Conservation (phyloP, 2,329 filamentous ascomycete genomes). For the Akanthomyces uredinophilus region DNA sequence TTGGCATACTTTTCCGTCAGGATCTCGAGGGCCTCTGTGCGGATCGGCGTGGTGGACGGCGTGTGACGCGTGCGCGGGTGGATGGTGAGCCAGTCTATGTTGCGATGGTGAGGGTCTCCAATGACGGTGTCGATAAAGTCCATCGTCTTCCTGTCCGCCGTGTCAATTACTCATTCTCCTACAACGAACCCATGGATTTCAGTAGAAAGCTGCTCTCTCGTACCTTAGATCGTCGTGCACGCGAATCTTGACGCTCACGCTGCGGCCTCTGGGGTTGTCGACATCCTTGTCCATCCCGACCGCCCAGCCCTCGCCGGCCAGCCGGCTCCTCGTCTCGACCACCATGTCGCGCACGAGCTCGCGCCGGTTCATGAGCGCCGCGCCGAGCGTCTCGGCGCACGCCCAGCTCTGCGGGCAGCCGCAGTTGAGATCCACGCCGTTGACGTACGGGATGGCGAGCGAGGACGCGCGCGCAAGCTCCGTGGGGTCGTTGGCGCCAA, state of each 20-base stretch:
- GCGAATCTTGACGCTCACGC: constrained; percentile 66
- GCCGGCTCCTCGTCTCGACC: constrained; percentile 45
- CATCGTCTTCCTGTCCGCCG: constrained; percentile 41
- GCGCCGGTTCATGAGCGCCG: constrained; percentile 61
- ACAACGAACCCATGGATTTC: too few relatives aligned
- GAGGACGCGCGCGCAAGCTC: constrained; percentile 60
- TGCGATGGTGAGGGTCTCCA: constrained; percentile 43
- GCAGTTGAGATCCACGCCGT: constrained; percentile 66
- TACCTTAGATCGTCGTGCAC: constrained; percentile 60
- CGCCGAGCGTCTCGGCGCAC: constrained; percentile 61
- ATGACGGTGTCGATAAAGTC: constrained; percentile 61
- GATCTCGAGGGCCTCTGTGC: constrained; percentile 54
- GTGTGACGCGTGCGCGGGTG: constrained; percentile 61
- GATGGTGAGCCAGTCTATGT: constrained; percentile 65
- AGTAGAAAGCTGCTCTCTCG: too few relatives aligned
- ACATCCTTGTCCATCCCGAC: constrained; percentile 40
- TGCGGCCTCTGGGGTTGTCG: constrained; percentile 43
- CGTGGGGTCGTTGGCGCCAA: constrained; percentile 55
- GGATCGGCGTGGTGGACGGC: constrained; percentile 56
- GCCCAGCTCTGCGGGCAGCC: constrained; percentile 71
- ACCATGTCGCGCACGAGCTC: constrained; percentile 64
- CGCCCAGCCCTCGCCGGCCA: constrained; percentile 49
- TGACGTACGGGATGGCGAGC: constrained; percentile 56
- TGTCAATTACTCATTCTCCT: neutral
- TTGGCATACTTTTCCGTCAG: constrained; percentile 48